Conservation (phyloP, 2,329 filamentous ascomycete species). For the Cercospora nicotianae region DNA sequence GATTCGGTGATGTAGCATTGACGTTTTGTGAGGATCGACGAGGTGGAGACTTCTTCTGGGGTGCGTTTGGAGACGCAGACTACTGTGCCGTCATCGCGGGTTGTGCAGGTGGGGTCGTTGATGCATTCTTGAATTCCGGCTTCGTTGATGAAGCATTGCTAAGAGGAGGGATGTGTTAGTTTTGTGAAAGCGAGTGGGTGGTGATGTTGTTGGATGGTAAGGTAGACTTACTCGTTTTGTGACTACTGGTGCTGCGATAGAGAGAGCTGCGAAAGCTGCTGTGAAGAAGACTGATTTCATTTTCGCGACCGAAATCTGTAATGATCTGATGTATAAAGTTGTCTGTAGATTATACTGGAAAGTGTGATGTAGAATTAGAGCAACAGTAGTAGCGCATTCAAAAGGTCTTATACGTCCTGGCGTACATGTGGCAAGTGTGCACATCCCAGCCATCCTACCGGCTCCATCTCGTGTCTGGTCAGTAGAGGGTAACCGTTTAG, state of each 20-base stretch:
- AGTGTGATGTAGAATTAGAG: not conserved
- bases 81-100: conserved; percentile 13
- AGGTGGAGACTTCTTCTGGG: not conserved
- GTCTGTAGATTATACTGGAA: not conserved
- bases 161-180: not conserved
- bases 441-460: not conserved
- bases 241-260: conserved; percentile 17
- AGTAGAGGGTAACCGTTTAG: not conserved
- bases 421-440: not conserved
- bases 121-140: conserved; percentile 23
- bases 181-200: not conserved
- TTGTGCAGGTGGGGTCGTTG: conserved; percentile 21
- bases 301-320: not conserved
- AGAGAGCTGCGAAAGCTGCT: conserved; percentile 14
- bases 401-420: not conserved
- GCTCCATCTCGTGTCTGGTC: conserved; percentile 10
- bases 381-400: not conserved
- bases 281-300: conserved; percentile 21
- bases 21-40: conserved; percentile 8
- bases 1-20: conserved; percentile 21
- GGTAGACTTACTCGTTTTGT: conserved; percentile 7
- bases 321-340: not conserved
- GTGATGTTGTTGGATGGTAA: not conserved
- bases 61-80: conserved; percentile 18
- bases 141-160: conserved; percentile 23